Evolutionary conservation across 225 moss, liverwort and hornwort species (phyloP).

Genomic region (Polytrichum formosum): DNA sequence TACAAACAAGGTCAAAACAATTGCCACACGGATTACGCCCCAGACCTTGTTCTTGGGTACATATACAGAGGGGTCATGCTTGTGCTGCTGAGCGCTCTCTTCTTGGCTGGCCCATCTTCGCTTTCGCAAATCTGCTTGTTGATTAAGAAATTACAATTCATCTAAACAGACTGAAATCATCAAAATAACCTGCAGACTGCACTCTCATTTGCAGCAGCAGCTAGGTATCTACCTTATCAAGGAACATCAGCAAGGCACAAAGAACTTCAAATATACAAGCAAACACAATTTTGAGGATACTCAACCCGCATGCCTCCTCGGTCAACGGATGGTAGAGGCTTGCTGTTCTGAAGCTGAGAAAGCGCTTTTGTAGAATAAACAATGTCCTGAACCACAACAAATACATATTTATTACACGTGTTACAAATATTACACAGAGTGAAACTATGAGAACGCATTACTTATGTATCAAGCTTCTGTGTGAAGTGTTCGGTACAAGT

Average conservation of each 20-base stretch:
- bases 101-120: slow-evolving; percentile 92
- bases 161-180: neutral
- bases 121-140: slow-evolving; percentile 72
- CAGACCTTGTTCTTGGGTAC: neutral
- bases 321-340: slow-evolving; percentile 64
- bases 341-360: slow-evolving; percentile 72
- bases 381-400: slow-evolving; percentile 49
- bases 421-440: too few species aligned
- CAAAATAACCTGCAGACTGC: neutral
- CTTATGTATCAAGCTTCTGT: too few species aligned
- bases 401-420: neutral
- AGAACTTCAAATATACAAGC: neutral
- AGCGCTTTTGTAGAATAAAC: slow-evolving; percentile 83
- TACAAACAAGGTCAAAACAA: neutral
- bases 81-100: slow-evolving; percentile 40
- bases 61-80: neutral
- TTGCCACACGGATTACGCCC: neutral
- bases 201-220: neutral
- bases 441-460: too few species aligned
- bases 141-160: slow-evolving; percentile 26
- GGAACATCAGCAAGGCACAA: neutral
- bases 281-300: slow-evolving; percentile 53
- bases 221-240: neutral
- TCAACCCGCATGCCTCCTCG: slow-evolving; percentile 85
- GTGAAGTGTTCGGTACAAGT: neutral